Evolutionary conservation across 805 yeast species (phyloP).

Genomic region (Kockiozyma suomiensis): DNA sequence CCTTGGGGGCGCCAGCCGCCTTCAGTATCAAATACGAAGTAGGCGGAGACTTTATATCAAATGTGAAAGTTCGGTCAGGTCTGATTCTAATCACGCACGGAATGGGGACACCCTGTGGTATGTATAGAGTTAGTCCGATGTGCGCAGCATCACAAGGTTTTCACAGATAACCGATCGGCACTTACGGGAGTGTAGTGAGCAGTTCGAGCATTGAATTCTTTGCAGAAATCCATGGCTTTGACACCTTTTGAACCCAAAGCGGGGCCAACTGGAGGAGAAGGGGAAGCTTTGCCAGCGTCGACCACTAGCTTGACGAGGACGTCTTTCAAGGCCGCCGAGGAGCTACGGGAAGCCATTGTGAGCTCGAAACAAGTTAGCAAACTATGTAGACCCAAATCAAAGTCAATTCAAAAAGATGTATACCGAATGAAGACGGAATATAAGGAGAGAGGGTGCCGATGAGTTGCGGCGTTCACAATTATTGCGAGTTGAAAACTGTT

Average conservation of each 20-base stretch:
- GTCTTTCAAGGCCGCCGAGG: conserved; percentile 49
- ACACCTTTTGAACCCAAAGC: conserved; percentile 98
- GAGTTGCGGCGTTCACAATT: not conserved
- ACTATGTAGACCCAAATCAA: not conserved
- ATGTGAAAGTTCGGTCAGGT: conserved; percentile 89
- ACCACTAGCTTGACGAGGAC: conserved; percentile 83
- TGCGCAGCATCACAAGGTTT: too few relatives aligned
- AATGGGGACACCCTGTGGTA: conserved; percentile 68
- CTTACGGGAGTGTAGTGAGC: conserved; percentile 68
- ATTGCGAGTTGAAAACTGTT: not conserved
- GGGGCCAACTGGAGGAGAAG: conserved; percentile 99
- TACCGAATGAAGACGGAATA: not conserved
- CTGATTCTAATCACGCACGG: conserved; percentile 83
- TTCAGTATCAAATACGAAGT: conserved; percentile 82
- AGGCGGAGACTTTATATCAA: conserved; percentile 88
- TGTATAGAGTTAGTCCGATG: too few relatives aligned
- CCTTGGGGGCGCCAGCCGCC: conserved; percentile 80
- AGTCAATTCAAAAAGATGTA: not conserved
- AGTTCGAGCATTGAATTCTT: conserved; percentile 96
- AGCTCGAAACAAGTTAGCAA: not conserved
- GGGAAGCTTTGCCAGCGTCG: conserved; percentile 97
- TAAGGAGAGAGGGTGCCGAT: not conserved
- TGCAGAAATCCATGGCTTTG: conserved; percentile 96
- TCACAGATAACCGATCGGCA: not conserved
- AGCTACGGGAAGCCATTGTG: conserved; percentile 16